Conservation (phyloP, 257 asterid species). For the Petunia axillaris region DNA sequence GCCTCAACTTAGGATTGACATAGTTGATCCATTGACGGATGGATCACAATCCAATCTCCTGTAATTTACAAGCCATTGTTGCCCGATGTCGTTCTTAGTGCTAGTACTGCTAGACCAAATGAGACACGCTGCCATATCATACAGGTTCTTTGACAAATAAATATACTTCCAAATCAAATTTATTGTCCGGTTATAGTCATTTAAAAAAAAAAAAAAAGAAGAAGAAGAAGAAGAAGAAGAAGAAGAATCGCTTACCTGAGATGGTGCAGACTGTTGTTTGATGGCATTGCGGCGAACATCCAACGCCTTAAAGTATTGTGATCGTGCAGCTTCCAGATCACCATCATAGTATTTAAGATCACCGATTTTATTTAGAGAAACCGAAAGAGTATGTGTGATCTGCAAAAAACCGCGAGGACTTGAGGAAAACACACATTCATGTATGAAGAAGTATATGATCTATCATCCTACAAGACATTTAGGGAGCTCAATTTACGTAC, state of each 20-base stretch:
- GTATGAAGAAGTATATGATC: slow-evolving; percentile 17
- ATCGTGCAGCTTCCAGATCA: slow-evolving; percentile 75
- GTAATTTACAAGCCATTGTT: too few species aligned
- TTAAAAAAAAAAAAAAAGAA: background rate
- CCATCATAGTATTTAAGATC: slow-evolving; percentile 84
- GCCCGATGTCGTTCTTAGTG: background rate
- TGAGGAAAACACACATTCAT: slow-evolving; percentile 23
- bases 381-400: slow-evolving; percentile 90
- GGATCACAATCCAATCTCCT: too few species aligned
- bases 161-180: background rate
- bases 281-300: slow-evolving; percentile 80
- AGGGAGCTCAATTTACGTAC: background rate
- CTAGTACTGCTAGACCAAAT: background rate
- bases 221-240: background rate
- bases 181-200: background rate
- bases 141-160: background rate
- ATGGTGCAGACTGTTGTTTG: slow-evolving; percentile 55
- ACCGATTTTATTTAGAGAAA: slow-evolving; percentile 90
- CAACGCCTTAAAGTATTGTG: slow-evolving; percentile 77
- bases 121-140: background rate
- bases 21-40: too few species aligned
- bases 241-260: slow-evolving; percentile 61
- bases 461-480: background rate
- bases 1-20: too few species aligned
- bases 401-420: slow-evolving; percentile 35